Evolutionary conservation across 306 rosid species (phyloP).

Genomic region (Vicia villosa): DNA sequence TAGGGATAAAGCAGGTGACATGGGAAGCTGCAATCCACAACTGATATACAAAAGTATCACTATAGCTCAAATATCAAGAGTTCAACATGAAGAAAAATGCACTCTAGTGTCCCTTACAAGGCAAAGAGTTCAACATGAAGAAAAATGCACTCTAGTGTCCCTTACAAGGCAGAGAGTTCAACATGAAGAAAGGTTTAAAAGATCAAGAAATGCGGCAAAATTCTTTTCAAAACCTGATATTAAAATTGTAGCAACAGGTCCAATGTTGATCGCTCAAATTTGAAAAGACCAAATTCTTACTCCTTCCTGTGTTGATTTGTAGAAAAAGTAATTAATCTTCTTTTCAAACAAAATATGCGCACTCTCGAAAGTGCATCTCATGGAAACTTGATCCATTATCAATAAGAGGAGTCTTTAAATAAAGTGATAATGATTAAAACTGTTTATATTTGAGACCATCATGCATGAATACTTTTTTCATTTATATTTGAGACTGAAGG

Average conservation of each 20-base stretch:
- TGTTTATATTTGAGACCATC: neutral
- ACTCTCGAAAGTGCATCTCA: neutral
- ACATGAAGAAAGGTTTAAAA: neutral
- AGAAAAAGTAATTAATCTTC: neutral
- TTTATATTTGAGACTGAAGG: neutral
- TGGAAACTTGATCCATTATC: neutral
- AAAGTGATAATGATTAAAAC: too few species aligned
- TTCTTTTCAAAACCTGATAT: constrained; percentile 2
- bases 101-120: too few species aligned
- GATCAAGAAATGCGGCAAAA: neutral
- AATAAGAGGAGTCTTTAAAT: too few species aligned
- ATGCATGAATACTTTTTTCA: neutral
- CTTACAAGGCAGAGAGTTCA: neutral
- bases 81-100: too few species aligned
- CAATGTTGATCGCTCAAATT: neutral
- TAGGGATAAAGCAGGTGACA: constrained; percentile 7
- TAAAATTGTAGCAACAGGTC: neutral
- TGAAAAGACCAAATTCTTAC: neutral
- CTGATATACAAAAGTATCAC: neutral
- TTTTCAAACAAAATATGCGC: neutral
- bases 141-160: neutral
- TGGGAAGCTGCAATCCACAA: neutral
- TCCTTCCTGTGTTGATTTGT: neutral
- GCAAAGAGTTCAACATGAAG: neutral
- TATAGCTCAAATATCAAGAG: neutral